phyloP scores from a whole-genome alignment of 1,284 basidiomycete genomes.

The Microstroma glucosiphilum region DNA sequence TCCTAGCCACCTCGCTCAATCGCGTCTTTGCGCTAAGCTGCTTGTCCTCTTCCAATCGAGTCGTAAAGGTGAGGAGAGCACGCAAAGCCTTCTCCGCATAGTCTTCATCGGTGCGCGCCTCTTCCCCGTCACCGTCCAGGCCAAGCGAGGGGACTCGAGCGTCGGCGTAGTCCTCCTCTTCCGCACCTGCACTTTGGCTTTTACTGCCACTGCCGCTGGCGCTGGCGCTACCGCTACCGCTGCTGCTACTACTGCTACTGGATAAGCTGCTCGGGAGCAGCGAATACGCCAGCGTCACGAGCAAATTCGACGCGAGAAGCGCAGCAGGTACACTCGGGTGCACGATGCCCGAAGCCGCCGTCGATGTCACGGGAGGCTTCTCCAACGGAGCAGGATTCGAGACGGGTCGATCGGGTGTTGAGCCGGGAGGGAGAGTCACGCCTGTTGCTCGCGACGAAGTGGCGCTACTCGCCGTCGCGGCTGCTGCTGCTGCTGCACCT shows the following conservation, averaged over 20 bases:
- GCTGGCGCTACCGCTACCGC: background rate
- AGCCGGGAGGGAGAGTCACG: slow-evolving; percentile 52
- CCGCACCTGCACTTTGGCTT: slow-evolving; percentile 6
- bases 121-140: slow-evolving; percentile 60
- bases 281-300: slow-evolving; percentile 38
- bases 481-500: slow-evolving; percentile 14
- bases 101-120: slow-evolving; percentile 63
- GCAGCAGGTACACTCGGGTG: slow-evolving; percentile 45
- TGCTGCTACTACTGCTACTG: slow-evolving; percentile 11
- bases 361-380: slow-evolving; percentile 41
- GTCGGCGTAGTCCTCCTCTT: background rate
- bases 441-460: slow-evolving; percentile 57
- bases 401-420: slow-evolving; percentile 51
- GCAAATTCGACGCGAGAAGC: slow-evolving; percentile 30
- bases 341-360: slow-evolving; percentile 12
- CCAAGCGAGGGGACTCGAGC: slow-evolving; percentile 55
- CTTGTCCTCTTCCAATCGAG: slow-evolving; percentile 2
- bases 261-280: slow-evolving; percentile 20
- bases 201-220: slow-evolving; percentile 16
- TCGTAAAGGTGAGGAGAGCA: slow-evolving; percentile 53
- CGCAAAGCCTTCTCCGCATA: slow-evolving; percentile 73
- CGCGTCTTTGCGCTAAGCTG: slow-evolving; percentile 6
- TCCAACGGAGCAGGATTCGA: slow-evolving; percentile 52
- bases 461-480: too few relatives aligned
- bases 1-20: background rate